phyloP scores from a whole-genome alignment of 2,329 filamentous ascomycete species.

The Tolypocladium capitatum region DNA sequence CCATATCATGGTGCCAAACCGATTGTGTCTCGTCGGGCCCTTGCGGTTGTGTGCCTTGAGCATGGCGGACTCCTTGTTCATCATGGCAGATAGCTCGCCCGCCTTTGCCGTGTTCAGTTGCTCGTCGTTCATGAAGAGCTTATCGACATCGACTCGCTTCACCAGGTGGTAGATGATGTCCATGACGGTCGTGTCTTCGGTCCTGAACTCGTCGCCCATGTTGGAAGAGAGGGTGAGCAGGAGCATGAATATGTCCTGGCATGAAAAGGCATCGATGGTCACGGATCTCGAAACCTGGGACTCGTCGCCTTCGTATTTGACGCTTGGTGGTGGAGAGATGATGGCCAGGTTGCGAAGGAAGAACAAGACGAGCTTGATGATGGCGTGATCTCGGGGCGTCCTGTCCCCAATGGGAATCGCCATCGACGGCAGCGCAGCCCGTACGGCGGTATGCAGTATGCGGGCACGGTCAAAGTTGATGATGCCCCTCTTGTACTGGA shows the following conservation, averaged over 20 bases:
- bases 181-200: constrained; percentile 77
- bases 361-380: constrained; percentile 82
- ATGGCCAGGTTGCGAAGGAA: constrained; percentile 80
- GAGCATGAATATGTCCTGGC: constrained; percentile 79
- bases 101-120: constrained; percentile 56
- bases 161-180: constrained; percentile 88
- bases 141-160: constrained; percentile 74
- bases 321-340: constrained; percentile 60
- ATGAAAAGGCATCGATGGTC: constrained; percentile 77
- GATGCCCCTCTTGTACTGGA: constrained; percentile 78
- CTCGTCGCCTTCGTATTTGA: constrained; percentile 76
- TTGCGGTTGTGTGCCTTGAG: constrained; percentile 61
- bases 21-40: constrained; percentile 76
- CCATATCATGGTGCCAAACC: constrained; percentile 97
- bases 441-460: constrained; percentile 69
- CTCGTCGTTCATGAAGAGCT: constrained; percentile 72
- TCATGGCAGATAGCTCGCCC: constrained; percentile 58
- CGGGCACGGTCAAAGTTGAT: constrained; percentile 68
- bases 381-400: constrained; percentile 69
- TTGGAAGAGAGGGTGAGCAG: constrained; percentile 81
- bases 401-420: constrained; percentile 64
- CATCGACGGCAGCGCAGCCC: constrained; percentile 76
- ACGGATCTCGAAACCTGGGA: constrained; percentile 77
- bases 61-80: constrained; percentile 78
- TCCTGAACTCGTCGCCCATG: constrained; percentile 84